Base-by-base conservation (phyloP, 768 basidiomycete genomes). In the Clitopilus passeckerianus region DNA sequence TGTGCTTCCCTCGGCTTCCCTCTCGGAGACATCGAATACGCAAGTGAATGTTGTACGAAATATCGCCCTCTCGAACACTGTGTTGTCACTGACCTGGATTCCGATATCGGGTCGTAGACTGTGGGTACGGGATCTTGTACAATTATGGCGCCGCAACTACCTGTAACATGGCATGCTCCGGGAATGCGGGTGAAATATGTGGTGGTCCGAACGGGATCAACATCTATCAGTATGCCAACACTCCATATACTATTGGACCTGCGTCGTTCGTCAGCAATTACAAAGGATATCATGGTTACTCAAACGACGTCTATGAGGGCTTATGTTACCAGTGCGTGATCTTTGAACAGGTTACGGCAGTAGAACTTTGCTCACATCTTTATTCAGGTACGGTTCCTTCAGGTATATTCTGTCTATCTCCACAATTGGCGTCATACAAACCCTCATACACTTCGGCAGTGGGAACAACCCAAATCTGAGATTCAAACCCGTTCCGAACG, bases 1-100 rank as follows among this genome's bases (percentile, higher is more conserved):
- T 68, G 67, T 53, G 52, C 34, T 30, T 57, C 59, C 23, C 34
- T 33, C 14, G 63, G 62, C 24, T 68, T 58, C 35, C 41, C 56
- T 5, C 61, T 68, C 14, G 67, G 56, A 15, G 67, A 65, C 5
- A 43, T 68, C 15, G 67, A 68, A 27, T 68, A 60, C 41, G 65
- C 64, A 1, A 53, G 54, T 12, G 66, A 68, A 60, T 68, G 67
- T 27, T 67, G 67, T 67, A 16, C 23, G 67, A 64, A 16, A 33
- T n/a, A n/a, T 53, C 44, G 54, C 15, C 34, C 57, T 33, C 8
- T 44, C 35, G 46, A 22, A 10, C 27, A 30, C 7, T 30, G 3
- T 30, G 3, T 30, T 30, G 27, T 7, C 27, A 30, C 27, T 30
- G 27, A 30, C 27, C 4, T 30, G 23, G 15, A 14, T 10, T 33